These are phyloP conservation scores for Aspergillus carlsbadensis DNA, from an alignment of 495 filamentous ascomycete species.

Conservation along the genomic window DNA sequence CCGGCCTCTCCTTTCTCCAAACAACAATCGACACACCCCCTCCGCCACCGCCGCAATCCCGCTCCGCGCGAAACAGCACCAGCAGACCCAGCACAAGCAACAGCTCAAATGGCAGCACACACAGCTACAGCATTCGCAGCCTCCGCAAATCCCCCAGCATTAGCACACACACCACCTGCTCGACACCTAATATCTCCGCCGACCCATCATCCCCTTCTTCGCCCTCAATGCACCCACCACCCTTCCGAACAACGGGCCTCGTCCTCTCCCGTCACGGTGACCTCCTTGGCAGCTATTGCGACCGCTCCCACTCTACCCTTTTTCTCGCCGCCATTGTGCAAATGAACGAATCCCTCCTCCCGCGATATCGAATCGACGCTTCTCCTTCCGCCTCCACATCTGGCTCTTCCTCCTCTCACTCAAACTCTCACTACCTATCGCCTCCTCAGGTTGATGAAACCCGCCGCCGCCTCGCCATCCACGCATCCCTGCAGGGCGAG, in stretches of 20 bases:
- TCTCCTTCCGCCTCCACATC: constrained; percentile 10
- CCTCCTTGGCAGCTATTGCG: constrained; percentile 51
- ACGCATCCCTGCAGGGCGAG: constrained; percentile 41
- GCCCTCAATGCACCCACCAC: constrained; percentile 29
- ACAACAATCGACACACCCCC: constrained; percentile 33
- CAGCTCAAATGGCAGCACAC: neutral
- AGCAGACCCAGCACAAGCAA: neutral
- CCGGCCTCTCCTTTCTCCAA: constrained; percentile 56
- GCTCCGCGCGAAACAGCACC: neutral
- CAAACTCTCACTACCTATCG: constrained; percentile 11
- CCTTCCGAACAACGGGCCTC: constrained; percentile 49
- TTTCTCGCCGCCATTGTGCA: constrained; percentile 58
- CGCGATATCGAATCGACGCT: constrained; percentile 30
- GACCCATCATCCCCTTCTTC: neutral
- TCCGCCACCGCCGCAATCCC: neutral
- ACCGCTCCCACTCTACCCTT: constrained; percentile 42
- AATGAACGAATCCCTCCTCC: constrained; percentile 39
- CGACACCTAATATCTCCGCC: neutral
- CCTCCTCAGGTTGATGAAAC: constrained; percentile 38
- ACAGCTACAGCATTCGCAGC: neutral
- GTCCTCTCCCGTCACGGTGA: constrained; percentile 55
- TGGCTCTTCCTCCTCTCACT: constrained; percentile 11
- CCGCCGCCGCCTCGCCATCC: constrained; percentile 40
- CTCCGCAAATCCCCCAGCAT: neutral
- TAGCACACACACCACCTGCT: neutral